Evolutionary conservation across 306 rosid genomes (phyloP).

Genomic region (Delonix regia): DNA sequence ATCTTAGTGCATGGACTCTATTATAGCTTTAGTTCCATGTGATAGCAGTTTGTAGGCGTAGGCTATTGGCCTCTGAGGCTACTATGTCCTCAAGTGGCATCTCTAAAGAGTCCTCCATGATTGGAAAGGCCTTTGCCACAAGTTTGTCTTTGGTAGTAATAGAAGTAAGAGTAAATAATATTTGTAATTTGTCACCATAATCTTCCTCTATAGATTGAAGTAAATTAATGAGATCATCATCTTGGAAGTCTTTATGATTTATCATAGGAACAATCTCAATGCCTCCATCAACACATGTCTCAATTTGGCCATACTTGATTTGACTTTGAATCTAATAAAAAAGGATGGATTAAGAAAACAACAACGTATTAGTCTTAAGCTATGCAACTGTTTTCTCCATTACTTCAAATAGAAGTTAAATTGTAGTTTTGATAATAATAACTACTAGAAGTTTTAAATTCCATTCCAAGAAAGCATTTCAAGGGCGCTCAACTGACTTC

Average conservation of each 20-base stretch:
- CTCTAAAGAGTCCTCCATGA: slow-evolving; percentile 19
- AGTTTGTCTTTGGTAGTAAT: not conserved
- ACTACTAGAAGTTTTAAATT: too few species aligned
- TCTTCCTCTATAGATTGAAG: slow-evolving; percentile 1
- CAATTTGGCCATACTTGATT: not conserved
- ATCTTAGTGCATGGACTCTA: slow-evolving; percentile 14
- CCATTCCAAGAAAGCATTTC: too few species aligned
- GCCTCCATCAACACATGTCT: not conserved
- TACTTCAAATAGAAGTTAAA: too few species aligned
- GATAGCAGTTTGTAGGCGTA: slow-evolving; percentile 25
- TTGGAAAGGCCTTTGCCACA: not conserved
- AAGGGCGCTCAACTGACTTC: too few species aligned
- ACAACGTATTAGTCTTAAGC: not conserved
- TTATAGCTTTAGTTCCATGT: slow-evolving; percentile 21
- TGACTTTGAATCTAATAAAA: not conserved
- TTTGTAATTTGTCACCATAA: not conserved
- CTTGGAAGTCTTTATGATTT: not conserved
- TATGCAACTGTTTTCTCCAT: not conserved
- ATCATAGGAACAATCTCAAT: not conserved
- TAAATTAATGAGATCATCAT: not conserved
- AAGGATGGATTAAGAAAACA: too few species aligned
- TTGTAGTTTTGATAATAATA: too few species aligned
- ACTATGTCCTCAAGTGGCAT: slow-evolving; percentile 38
- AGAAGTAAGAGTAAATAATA: not conserved
- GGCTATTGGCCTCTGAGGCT: slow-evolving; percentile 1